These are phyloP conservation scores for Diatrype stigma DNA, from an alignment of 2,329 filamentous ascomycete species.

Conservation along the genomic window DNA sequence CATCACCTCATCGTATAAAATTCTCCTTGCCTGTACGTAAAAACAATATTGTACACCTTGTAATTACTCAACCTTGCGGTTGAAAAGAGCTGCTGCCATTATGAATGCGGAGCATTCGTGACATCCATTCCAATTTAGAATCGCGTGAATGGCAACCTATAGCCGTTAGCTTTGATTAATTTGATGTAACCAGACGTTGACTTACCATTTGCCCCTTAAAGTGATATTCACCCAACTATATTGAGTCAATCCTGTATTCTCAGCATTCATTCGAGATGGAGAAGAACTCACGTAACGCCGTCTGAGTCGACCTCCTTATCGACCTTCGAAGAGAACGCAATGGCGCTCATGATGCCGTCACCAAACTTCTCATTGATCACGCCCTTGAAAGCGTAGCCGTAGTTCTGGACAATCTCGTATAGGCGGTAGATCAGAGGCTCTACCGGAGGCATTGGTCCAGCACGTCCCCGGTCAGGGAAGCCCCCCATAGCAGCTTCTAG, in stretches of 20 bases:
- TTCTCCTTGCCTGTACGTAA: too few relatives aligned
- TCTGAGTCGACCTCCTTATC: slow-evolving; percentile 89
- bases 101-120: too few relatives aligned
- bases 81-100: too few relatives aligned
- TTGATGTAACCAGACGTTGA: background rate
- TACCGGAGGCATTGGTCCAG: slow-evolving; percentile 76
- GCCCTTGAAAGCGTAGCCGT: slow-evolving; percentile 93
- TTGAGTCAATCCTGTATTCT: slow-evolving; percentile 5
- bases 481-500: slow-evolving; percentile 62
- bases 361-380: slow-evolving; percentile 93
- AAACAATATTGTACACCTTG: too few relatives aligned
- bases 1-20: too few relatives aligned
- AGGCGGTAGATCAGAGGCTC: slow-evolving; percentile 87
- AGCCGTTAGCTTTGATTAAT: background rate
- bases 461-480: slow-evolving; percentile 76
- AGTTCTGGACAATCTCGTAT: slow-evolving; percentile 95
- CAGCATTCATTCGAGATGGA: background rate
- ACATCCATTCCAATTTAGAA: slow-evolving; percentile 19
- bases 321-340: slow-evolving; percentile 83
- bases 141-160: slow-evolving; percentile 26
- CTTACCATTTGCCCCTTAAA: slow-evolving; percentile 29
- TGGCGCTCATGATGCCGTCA: slow-evolving; percentile 95
- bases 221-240: slow-evolving; percentile 29
- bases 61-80: too few relatives aligned
- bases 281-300: slow-evolving; percentile 53